A percentile compares a stretch with the other conserved stretches of the same genome.
These are phyloP conservation scores for Peronosclerospora sorghi DNA, from an alignment of 352 stramenopile species.

Conservation along the genomic window DNA sequence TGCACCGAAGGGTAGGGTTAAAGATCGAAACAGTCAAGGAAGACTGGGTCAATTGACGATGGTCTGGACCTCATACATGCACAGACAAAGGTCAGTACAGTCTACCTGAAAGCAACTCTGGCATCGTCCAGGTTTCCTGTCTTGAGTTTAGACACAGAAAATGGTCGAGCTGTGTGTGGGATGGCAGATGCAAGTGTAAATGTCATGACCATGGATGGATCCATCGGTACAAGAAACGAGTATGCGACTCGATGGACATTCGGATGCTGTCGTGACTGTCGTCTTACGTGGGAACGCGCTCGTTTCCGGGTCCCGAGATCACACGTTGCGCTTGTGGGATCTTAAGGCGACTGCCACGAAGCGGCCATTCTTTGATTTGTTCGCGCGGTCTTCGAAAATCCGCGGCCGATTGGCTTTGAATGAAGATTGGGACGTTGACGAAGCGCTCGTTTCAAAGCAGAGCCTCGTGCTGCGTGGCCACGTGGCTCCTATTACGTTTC, in stretches of 20 bases:
- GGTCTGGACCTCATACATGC: slow-evolving; percentile 15
- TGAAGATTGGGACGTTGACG: slow-evolving; percentile 36
- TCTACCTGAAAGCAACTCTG: slow-evolving; percentile 16
- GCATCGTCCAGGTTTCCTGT: slow-evolving; percentile 26
- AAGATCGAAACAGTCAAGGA: too few species aligned
- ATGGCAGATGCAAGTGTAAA: slow-evolving; percentile 28
- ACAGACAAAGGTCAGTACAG: too few species aligned
- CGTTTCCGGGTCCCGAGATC: slow-evolving; percentile 57
- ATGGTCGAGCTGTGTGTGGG: slow-evolving; percentile 41
- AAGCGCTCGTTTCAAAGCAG: slow-evolving; percentile 39
- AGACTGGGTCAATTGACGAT: slow-evolving; percentile 20
- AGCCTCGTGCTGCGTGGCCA: slow-evolving; percentile 60
- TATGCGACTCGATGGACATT: slow-evolving; percentile 45
- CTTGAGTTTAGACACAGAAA: slow-evolving; percentile 39
- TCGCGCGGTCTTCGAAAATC: slow-evolving; percentile 20
- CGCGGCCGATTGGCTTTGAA: not conserved
- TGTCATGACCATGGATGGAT: slow-evolving; percentile 30
- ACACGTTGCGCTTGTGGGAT: slow-evolving; percentile 66
- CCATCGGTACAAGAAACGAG: slow-evolving; percentile 19
- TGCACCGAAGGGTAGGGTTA: too few species aligned
- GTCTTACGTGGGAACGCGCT: slow-evolving; percentile 51
- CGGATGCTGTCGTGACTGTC: slow-evolving; percentile 37
- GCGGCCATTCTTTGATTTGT: slow-evolving; percentile 53
- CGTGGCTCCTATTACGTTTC: slow-evolving; percentile 41
- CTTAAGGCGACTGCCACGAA: slow-evolving; percentile 48